Evolutionary conservation across 2,329 filamentous ascomycete species (phyloP).

Genomic region (Hypoxylon sp.): DNA sequence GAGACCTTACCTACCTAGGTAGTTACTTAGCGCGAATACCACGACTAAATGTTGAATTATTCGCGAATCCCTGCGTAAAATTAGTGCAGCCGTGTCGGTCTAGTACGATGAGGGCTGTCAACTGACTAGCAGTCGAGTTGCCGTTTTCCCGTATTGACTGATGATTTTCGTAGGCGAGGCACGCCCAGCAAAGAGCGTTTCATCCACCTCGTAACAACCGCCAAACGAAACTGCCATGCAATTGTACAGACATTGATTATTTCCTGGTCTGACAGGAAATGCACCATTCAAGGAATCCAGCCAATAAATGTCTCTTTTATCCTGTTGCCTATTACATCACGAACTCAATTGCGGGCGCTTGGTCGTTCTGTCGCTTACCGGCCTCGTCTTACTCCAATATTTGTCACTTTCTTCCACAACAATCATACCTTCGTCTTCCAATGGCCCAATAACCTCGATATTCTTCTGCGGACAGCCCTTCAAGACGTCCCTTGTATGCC

Average conservation of each 20-base stretch:
- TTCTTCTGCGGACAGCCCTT: slow-evolving; percentile 62
- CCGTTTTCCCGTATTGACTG: neutral
- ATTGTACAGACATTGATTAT: slow-evolving; percentile 13
- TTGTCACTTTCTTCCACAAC: slow-evolving; percentile 62
- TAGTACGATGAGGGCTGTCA: neutral
- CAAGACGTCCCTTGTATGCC: slow-evolving; percentile 65
- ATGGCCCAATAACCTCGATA: slow-evolving; percentile 65
- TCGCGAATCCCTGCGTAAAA: slow-evolving; percentile 1
- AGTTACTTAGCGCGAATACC: neutral
- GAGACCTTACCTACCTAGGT: too few relatives aligned
- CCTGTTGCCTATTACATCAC: neutral
- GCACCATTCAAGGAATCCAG: neutral
- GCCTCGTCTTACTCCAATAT: slow-evolving; percentile 61
- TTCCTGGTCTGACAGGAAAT: neutral
- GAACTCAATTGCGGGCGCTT: neutral
- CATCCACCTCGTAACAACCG: slow-evolving; percentile 20
- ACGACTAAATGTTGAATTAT: neutral
- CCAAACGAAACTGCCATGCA: slow-evolving; percentile 21
- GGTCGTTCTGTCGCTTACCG: slow-evolving; percentile 5
- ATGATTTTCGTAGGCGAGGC: neutral
- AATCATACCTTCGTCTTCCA: slow-evolving; percentile 60
- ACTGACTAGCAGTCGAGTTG: neutral
- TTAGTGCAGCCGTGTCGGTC: neutral
- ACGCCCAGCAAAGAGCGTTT: slow-evolving; percentile 27
- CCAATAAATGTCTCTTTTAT: neutral